Base-by-base conservation (phyloP, 2,329 filamentous ascomycete genomes). In the Akanthomyces dipterigenus region DNA sequence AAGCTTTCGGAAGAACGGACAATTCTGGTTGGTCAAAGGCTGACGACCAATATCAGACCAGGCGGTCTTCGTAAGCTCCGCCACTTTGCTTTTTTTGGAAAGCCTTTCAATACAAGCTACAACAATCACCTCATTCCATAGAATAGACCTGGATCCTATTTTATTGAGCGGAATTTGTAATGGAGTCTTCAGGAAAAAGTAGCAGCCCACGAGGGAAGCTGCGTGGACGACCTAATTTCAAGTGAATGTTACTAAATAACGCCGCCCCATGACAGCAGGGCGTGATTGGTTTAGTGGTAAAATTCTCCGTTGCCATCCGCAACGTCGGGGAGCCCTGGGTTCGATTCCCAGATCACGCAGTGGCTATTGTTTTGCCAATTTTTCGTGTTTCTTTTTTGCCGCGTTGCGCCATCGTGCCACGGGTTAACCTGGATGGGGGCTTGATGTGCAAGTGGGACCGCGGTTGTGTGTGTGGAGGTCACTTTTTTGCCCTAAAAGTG, bases 261-360 rank as follows among this genome's bases (percentile, higher is more conserved):
- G 42, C 16, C n/a, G 3, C 3, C 0, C 11, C 6, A 3, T 2
- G 3, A 24, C 40, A 56, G 24, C 54, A 8, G n/a, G 11, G 64
- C 64, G 64, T 66, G 61, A 62, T 64, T 66, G 65, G 65, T 66
- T 66, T 65, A 66, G 64, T 66, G 64, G 64, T 66, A 66, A 65
- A 66, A 66, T 66, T 63, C 64, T 63, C 61, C 64, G 64, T 66
- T 66, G 64, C 64, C 64, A 66, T 66, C 63, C 9, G 59, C 59
- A 61, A 55, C 59, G 43, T 61, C 59, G 59, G 51, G 50, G 59
- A 55, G 59, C 64, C 64, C 64, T 63, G 64, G 64, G 64, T 66
- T 66, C 64, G 64, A 66, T 66, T 66, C 64, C 64, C 64, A 63
- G 64, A 65, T 63, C 61, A 66, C 64, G 64, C 64, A 66, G n/a